Conservation (phyloP, 176 grass and related monocot genomes). For the Oryza officinalis region DNA sequence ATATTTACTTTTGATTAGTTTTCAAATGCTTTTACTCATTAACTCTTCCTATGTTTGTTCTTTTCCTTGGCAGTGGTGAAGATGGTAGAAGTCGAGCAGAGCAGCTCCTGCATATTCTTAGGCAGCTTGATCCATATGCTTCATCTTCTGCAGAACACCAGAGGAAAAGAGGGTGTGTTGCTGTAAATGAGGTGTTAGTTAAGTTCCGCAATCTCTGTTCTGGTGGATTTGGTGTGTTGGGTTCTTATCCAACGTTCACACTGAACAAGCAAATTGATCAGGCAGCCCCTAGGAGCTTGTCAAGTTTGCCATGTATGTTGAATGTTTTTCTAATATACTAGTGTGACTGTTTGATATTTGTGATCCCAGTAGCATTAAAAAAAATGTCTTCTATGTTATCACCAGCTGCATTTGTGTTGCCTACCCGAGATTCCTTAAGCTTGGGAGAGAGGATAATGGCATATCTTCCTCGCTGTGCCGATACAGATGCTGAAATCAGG, state of each 20-base stretch:
- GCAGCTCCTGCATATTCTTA: conserved; percentile 94
- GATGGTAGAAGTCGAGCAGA: conserved; percentile 97
- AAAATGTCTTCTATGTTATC: conserved; percentile 31
- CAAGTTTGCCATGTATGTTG: conserved; percentile 82
- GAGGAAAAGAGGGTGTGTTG: conserved; percentile 87
- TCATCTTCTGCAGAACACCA: conserved; percentile 86
- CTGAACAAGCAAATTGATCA: conserved; percentile 65
- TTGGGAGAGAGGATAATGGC: conserved; percentile 91
- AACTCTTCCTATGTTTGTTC: background rate
- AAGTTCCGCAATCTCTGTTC: conserved; percentile 92
- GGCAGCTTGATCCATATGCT: conserved; percentile 86
- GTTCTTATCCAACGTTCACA: conserved; percentile 57
- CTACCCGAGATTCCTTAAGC: conserved; percentile 83
- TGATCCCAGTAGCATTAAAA: conserved; percentile 20
- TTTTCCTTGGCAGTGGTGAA: conserved; percentile 75
- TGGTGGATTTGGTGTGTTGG: conserved; percentile 70
- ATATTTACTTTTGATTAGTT: background rate
- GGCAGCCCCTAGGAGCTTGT: conserved; percentile 62
- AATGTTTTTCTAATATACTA: conserved; percentile 23
- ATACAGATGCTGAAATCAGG: conserved; percentile 76
- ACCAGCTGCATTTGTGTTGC: conserved; percentile 96
- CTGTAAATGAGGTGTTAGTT: conserved; percentile 82
- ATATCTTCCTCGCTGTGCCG: conserved; percentile 90
- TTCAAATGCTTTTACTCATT: background rate
- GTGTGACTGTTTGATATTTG: conserved; percentile 1